These are phyloP conservation scores for Taphrina pruni DNA, from an alignment of 1,139 yeast species.

Conservation along the genomic window DNA sequence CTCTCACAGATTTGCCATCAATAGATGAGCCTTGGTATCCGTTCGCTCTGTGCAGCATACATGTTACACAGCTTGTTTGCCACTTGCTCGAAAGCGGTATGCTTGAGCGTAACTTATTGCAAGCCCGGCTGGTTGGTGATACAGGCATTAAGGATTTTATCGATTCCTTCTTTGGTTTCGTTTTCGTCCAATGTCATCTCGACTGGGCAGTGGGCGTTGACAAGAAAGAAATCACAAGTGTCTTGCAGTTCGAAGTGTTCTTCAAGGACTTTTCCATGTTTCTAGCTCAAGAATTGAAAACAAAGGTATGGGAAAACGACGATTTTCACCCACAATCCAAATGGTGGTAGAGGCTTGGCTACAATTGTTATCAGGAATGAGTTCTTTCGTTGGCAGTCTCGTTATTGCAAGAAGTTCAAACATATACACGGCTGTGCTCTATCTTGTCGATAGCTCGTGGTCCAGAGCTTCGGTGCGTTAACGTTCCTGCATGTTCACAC, in stretches of 20 bases:
- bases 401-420: not conserved
- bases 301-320: conserved; percentile 19
- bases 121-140: conserved; percentile 15
- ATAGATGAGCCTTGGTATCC: conserved; percentile 37
- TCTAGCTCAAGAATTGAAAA: not conserved
- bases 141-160: conserved; percentile 10
- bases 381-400: too few species aligned
- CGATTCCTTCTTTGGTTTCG: conserved; percentile 21
- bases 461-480: too few species aligned
- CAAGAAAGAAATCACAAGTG: conserved; percentile 31
- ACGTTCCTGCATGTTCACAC: too few species aligned
- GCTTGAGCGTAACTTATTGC: conserved; percentile 26
- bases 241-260: conserved; percentile 30
- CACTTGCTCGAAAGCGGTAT: conserved; percentile 5
- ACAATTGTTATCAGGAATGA: too few species aligned
- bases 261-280: conserved; percentile 23
- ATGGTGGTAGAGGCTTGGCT: conserved; percentile 26
- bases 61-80: conserved; percentile 14
- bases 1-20: conserved; percentile 1
- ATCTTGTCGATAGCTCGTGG: too few species aligned
- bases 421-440: not conserved
- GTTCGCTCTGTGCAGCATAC: conserved; percentile 36
- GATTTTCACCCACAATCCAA: conserved; percentile 30
- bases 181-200: conserved; percentile 32
- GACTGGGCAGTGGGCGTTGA: conserved; percentile 39